phyloP scores from a whole-genome alignment of 2,329 filamentous ascomycete species.

The Claviceps pusilla region DNA sequence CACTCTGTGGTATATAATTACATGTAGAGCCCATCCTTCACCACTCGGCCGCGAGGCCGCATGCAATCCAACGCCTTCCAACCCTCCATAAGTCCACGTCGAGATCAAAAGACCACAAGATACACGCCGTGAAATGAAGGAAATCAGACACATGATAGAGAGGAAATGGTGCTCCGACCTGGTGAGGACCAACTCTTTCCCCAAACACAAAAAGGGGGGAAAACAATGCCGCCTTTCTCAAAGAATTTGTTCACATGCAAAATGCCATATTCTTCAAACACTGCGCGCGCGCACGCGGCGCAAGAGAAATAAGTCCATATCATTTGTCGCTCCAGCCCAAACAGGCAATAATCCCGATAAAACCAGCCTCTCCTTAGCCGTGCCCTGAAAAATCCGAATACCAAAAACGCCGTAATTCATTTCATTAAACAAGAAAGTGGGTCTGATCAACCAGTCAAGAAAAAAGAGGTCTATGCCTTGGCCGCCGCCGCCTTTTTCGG shows the following conservation, averaged over 20 bases:
- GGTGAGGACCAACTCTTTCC: not conserved
- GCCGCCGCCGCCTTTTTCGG: slow-evolving; percentile 30
- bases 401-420: slow-evolving; percentile 20
- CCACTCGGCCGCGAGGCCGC: not conserved
- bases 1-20: slow-evolving; percentile 6
- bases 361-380: slow-evolving; percentile 8
- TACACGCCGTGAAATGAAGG: not conserved
- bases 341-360: slow-evolving; percentile 7
- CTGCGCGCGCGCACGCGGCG: slow-evolving; percentile 4
- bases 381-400: slow-evolving; percentile 12
- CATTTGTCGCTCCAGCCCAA: slow-evolving; percentile 9
- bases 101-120: not conserved
- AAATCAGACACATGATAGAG: not conserved
- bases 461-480: slow-evolving; percentile 21
- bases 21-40: slow-evolving; percentile 4
- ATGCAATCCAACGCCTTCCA: not conserved
- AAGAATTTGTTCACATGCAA: slow-evolving; percentile 4
- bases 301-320: slow-evolving; percentile 2
- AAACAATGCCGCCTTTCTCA: not conserved
- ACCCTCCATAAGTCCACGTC: not conserved
- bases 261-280: slow-evolving; percentile 7
- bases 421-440: slow-evolving; percentile 17
- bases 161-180: not conserved
- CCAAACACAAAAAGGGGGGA: not conserved
- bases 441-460: slow-evolving; percentile 9